Conservation (phyloP, 1,284 basidiomycete genomes). For the Rhodotorula sp. region DNA sequence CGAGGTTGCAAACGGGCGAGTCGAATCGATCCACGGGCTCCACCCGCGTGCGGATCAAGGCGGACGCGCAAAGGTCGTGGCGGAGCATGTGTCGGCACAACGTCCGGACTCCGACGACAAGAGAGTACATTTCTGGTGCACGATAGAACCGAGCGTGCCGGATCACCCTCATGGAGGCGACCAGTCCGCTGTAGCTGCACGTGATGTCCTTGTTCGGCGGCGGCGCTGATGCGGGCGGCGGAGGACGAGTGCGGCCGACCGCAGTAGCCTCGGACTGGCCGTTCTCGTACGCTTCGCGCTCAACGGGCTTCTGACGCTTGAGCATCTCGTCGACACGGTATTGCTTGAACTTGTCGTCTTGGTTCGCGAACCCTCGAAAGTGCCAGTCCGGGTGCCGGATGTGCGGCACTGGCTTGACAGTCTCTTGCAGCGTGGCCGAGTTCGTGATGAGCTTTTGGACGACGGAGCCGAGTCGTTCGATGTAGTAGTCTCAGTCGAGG, state of each 20-base stretch:
- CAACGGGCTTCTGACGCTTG: conserved; percentile 52
- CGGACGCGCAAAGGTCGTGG: conserved; percentile 74
- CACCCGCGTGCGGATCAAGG: conserved; percentile 77
- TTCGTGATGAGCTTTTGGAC: conserved; percentile 99
- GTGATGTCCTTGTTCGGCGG: conserved; percentile 45
- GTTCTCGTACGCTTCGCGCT: conserved; percentile 60
- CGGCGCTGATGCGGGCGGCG: conserved; percentile 39
- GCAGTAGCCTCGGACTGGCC: conserved; percentile 32
- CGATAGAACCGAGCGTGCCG: conserved; percentile 76
- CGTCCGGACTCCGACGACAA: conserved; percentile 76
- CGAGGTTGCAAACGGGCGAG: conserved; percentile 83
- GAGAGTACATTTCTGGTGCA: conserved; percentile 64
- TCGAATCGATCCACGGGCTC: conserved; percentile 87
- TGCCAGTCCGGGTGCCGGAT: conserved; percentile 98
- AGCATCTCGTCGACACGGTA: conserved; percentile 98
- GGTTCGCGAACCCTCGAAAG: conserved; percentile 79
- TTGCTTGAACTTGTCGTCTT: conserved; percentile 96
- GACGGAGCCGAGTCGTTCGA: conserved; percentile 94
- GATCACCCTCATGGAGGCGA: conserved; percentile 71
- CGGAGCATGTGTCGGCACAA: conserved; percentile 75
- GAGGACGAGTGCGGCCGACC: conserved; percentile 56
- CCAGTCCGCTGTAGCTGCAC: conserved; percentile 71
- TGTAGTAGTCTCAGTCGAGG: conserved; percentile 98
- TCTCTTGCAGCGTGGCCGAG: conserved; percentile 96
- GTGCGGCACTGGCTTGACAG: conserved; percentile 91